These are phyloP conservation scores for Quercus variabilis DNA, from an alignment of 306 rosid genomes.

Conservation along the genomic window DNA sequence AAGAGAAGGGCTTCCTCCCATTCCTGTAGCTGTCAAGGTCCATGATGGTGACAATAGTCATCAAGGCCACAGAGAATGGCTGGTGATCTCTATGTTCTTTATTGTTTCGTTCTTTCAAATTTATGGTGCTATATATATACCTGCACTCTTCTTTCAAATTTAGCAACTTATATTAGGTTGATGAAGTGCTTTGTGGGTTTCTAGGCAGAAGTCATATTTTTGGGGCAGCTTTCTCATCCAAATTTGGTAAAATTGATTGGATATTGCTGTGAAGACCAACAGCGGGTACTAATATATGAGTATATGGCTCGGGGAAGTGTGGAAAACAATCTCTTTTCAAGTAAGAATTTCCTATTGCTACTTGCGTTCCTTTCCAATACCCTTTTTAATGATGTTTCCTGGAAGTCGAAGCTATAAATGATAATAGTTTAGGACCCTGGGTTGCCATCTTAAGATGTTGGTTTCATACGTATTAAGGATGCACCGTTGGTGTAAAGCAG, in stretches of 20 bases:
- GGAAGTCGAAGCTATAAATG: not conserved
- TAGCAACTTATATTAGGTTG: conserved; percentile 10
- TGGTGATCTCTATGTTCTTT: conserved; percentile 52
- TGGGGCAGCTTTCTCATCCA: conserved; percentile 99
- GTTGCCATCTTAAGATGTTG: conserved; percentile 15
- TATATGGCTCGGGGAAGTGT: conserved; percentile 92
- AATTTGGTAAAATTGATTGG: conserved; percentile 91
- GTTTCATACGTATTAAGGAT: not conserved
- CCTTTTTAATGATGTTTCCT: conserved; percentile 16
- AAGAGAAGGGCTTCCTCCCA: conserved; percentile 55
- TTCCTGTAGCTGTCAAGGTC: conserved; percentile 94
- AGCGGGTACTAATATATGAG: conserved; percentile 87
- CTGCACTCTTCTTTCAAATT: not conserved
- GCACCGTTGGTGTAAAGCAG: not conserved
- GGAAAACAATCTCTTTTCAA: conserved; percentile 86
- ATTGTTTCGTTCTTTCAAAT: conserved; percentile 5
- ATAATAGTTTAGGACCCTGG: conserved; percentile 3
- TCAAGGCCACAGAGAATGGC: conserved; percentile 99
- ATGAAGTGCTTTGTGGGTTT: conserved; percentile 36
- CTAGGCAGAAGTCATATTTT: conserved; percentile 97
- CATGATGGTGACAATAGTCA: conserved; percentile 93
- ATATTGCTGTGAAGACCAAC: conserved; percentile 96
- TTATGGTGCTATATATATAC: not conserved
- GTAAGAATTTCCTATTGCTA: conserved; percentile 39
- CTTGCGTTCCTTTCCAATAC: not conserved